These are phyloP conservation scores for Amauroascus niger DNA, from an alignment of 2,329 filamentous ascomycete genomes.

Conservation along the genomic window DNA sequence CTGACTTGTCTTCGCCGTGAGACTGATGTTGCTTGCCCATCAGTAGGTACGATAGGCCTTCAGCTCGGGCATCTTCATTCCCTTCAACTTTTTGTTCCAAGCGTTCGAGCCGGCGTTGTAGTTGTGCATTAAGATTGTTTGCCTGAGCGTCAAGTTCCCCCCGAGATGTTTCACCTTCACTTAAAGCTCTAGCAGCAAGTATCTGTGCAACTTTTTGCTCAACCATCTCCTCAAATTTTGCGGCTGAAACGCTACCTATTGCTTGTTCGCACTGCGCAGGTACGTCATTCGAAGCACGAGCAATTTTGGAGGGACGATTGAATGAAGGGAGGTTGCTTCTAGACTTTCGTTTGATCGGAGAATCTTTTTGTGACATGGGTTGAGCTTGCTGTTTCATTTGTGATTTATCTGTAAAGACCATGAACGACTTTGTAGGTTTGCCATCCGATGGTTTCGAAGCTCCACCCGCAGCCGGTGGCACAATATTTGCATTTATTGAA, in stretches of 20 bases:
- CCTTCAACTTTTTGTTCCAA: slow-evolving; percentile 78
- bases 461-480: slow-evolving; percentile 44
- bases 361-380: slow-evolving; percentile 39
- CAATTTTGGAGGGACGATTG: slow-evolving; percentile 43
- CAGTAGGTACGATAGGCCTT: slow-evolving; percentile 76
- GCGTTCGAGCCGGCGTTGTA: slow-evolving; percentile 71
- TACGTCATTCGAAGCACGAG: slow-evolving; percentile 24
- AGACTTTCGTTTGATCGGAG: slow-evolving; percentile 31
- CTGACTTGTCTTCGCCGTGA: slow-evolving; percentile 64
- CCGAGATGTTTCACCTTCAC: slow-evolving; percentile 39
- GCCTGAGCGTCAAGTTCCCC: slow-evolving; percentile 24
- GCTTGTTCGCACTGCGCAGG: slow-evolving; percentile 27
- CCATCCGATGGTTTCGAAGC: slow-evolving; percentile 46
- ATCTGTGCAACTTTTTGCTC: slow-evolving; percentile 87
- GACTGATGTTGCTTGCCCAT: slow-evolving; percentile 88
- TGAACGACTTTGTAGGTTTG: slow-evolving; percentile 74
- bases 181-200: slow-evolving; percentile 61
- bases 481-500: slow-evolving; percentile 62
- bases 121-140: slow-evolving; percentile 59
- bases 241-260: slow-evolving; percentile 46
- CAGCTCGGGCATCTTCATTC: slow-evolving; percentile 63
- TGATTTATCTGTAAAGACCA: slow-evolving; percentile 68
- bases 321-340: slow-evolving; percentile 22
- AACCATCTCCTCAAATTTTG: slow-evolving; percentile 80
- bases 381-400: slow-evolving; percentile 37